These are phyloP conservation scores for Leishmania martiniquensis DNA, from an alignment of 208 protist species.

Conservation along the genomic window DNA sequence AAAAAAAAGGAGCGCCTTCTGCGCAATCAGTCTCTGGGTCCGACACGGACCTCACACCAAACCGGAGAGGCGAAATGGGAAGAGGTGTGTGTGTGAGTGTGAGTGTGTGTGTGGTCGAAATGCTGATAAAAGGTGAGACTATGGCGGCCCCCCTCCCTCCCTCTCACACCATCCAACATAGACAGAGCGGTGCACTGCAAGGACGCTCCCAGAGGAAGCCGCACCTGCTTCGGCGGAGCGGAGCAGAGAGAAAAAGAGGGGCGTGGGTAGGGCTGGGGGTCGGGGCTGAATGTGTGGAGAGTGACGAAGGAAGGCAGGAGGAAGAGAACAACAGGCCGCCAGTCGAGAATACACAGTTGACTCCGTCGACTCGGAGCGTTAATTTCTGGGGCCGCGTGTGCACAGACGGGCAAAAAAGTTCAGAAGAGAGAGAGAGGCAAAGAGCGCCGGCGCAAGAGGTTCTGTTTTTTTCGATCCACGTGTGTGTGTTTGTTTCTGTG, in stretches of 20 bases:
- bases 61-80: no score
- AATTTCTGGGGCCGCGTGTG: no score
- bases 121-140: neutral
- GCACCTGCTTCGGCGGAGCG: neutral
- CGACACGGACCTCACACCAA: no score
- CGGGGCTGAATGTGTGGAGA: neutral
- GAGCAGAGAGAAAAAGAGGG: neutral
- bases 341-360: no score
- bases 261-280: neutral
- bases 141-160: neutral
- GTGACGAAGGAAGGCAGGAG: neutral
- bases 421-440: slow-evolving; percentile 1
- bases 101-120: no score
- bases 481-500: no score
- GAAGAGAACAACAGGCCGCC: neutral
- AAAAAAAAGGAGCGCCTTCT: neutral
- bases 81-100: no score
- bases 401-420: no score
- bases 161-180: neutral
- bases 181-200: neutral
- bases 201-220: neutral
- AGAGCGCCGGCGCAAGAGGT: no score
- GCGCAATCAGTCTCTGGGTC: no score
- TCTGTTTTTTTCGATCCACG: no score
- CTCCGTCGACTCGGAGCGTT: no score